A percentile compares a stretch with the other conserved stretches of the same genome.
Conservation (phyloP, 2,329 filamentous ascomycete species). For the Diaporthe sp. region DNA sequence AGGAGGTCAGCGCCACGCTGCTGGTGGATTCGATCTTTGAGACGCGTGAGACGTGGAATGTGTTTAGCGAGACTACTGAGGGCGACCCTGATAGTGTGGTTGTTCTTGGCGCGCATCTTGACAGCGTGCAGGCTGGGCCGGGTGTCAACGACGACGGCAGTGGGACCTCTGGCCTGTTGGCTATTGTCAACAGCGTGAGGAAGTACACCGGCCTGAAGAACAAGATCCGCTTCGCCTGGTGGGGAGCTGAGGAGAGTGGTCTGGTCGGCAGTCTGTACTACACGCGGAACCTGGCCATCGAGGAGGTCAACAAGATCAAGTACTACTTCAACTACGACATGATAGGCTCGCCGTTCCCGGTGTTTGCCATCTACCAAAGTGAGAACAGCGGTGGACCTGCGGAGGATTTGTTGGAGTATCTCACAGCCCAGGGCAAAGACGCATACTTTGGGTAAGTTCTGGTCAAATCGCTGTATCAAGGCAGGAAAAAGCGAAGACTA, state of each 20-base stretch:
- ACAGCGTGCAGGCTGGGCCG: conserved; percentile 59
- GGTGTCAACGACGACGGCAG: conserved; percentile 64
- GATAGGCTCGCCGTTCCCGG: conserved; percentile 52
- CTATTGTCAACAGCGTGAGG: conserved; percentile 48
- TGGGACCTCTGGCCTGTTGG: conserved; percentile 56
- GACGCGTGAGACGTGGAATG: conserved; percentile 57
- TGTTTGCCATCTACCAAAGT: conserved; percentile 51
- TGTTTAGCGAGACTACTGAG: conserved; percentile 60
- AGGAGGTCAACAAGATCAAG: conserved; percentile 52
- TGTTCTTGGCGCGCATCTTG: conserved; percentile 59
- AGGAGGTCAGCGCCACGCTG: conserved; percentile 47
- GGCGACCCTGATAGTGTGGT: conserved; percentile 59
- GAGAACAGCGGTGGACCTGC: conserved; percentile 17
- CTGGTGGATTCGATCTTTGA: conserved; percentile 55
- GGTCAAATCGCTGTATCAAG: too few species aligned
- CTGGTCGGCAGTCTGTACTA: conserved; percentile 54
- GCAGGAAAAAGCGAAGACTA: conserved; percentile 40
- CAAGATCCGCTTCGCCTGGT: conserved; percentile 60
- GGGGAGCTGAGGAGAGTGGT: conserved; percentile 61
- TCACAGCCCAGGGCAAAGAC: conserved; percentile 49
- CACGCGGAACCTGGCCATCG: conserved; percentile 51
- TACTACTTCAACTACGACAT: conserved; percentile 60
- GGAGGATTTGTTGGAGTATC: neutral
- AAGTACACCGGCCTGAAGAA: conserved; percentile 53
- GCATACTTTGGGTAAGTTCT: conserved; percentile 11